Evolutionary conservation across 75 land plant genomes (phyloP).

Genomic region (Pinus taeda): DNA sequence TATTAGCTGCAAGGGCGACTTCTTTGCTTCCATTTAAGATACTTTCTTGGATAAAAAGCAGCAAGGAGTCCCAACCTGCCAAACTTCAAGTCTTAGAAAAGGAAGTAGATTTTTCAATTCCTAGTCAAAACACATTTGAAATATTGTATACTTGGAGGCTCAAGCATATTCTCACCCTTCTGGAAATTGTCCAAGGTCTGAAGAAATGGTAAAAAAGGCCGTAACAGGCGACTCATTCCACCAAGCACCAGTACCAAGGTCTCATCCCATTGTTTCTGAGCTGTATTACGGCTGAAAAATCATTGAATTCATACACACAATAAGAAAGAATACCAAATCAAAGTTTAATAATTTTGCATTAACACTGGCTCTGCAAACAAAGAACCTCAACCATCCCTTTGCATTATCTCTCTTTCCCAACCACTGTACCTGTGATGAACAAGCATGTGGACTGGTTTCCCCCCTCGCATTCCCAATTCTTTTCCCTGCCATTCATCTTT

Average conservation of each 20-base stretch:
- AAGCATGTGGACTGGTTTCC: conserved; percentile 99
- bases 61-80: conserved; percentile 86
- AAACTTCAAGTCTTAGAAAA: neutral
- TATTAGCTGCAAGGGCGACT: conserved; percentile 90
- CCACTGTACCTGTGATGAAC: conserved; percentile 88
- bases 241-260: conserved; percentile 86
- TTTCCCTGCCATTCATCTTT: conserved; percentile 96
- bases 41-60: conserved; percentile 65
- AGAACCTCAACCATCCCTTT: neutral
- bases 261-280: conserved; percentile 99
- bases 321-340: neutral
- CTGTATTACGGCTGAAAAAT: conserved; percentile 87
- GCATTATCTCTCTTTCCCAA: neutral
- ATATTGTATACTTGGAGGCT: neutral
- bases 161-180: conserved; percentile 38
- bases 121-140: neutral
- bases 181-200: conserved; percentile 58
- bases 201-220: conserved; percentile 80
- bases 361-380: neutral
- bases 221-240: conserved; percentile 85
- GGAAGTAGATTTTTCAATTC: neutral
- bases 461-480: conserved; percentile 89
- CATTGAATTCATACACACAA: conserved; percentile 4
- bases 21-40: conserved; percentile 87
- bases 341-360: neutral